Base-by-base conservation (phyloP, 495 filamentous ascomycete species). In the Lepraria neglecta region DNA sequence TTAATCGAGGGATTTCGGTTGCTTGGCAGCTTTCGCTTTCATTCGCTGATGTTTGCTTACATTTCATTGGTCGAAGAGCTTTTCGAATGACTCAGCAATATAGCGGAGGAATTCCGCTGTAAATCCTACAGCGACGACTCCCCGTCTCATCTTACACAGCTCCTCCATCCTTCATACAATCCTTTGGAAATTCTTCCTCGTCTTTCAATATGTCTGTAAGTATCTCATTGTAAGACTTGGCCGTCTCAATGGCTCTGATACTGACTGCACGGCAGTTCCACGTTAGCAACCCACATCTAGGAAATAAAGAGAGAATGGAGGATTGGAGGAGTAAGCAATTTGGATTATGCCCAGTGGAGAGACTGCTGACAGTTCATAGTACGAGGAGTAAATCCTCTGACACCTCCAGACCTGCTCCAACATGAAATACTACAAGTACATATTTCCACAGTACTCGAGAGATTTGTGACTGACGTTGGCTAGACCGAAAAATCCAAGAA, bases 331-430 rank as follows among this genome's bases (percentile, higher is more conserved):
- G 95, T 91, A 85, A 64, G 78, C 30, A 10, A 3, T 35, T 45
- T 7, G 0, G 3, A 28, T 14, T 1, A 4, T 14, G 2, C 14
- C 48, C 4, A 6, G 1, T 4, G 4, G 6, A 38, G 10, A 6
- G 12, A 9, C n/a, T 47, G 42, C 46, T 59, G 17, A 64, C 6
- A 28, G 3, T 15, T 50, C 47, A 64, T 66, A 94, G 90, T 94
- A 76, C 84, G 83, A 57, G 90, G 90, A 60, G 90, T 95, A 82
- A 97, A 96, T 72, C 95, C 95, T 64, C 78, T 97, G 55, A 96
- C 88, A 31, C 87, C 95, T 5, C 95, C 95, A 46, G 87, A 95
- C 69, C 86, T 97, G 51, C 89, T 99, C 61, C 94, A 97, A 75
- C 87, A 91, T 79, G 92, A 99, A 74, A 92, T 97, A 38, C 46